phyloP scores from a whole-genome alignment of 345 rosid species.

The Citrus cavaleriei region DNA sequence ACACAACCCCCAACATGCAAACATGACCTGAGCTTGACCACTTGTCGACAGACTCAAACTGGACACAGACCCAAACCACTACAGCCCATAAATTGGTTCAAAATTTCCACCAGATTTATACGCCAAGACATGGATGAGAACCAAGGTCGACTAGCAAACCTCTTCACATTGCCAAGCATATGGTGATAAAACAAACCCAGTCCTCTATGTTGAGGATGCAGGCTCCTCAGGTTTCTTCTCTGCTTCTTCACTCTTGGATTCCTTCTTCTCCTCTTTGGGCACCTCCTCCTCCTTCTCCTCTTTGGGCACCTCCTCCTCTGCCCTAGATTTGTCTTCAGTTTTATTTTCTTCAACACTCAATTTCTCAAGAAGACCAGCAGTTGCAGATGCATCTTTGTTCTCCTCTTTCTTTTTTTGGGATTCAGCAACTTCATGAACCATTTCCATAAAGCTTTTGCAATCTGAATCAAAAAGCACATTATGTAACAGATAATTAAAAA shows the following conservation, averaged over 20 bases:
- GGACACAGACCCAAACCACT: slow-evolving; percentile 29
- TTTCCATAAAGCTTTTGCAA: slow-evolving; percentile 84
- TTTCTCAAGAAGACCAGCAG: slow-evolving; percentile 69
- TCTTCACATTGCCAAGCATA: slow-evolving; percentile 12
- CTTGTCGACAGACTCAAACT: slow-evolving; percentile 29
- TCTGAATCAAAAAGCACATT: slow-evolving; percentile 32
- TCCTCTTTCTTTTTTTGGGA: slow-evolving; percentile 56
- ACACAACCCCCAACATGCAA: slow-evolving; percentile 32
- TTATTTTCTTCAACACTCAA: slow-evolving; percentile 69
- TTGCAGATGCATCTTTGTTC: slow-evolving; percentile 57
- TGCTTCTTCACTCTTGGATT: slow-evolving; percentile 28
- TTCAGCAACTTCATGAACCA: slow-evolving; percentile 68
- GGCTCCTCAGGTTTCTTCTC: slow-evolving; percentile 54
- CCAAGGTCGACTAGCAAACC: background rate
- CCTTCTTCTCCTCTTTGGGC: slow-evolving; percentile 29
- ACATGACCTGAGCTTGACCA: slow-evolving; percentile 28
- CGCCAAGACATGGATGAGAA: slow-evolving; percentile 13
- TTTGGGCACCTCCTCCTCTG: slow-evolving; percentile 34
- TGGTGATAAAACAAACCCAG: slow-evolving; percentile 1
- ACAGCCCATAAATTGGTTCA: slow-evolving; percentile 13
- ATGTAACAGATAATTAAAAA: background rate
- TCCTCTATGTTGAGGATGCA: slow-evolving; percentile 39
- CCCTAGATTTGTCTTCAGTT: slow-evolving; percentile 35
- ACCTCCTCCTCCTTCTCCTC: slow-evolving; percentile 33
- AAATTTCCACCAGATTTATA: slow-evolving; percentile 1